Evolutionary conservation across 2,329 filamentous ascomycete species (phyloP), one percentile per base, ranked within the genome.

Genomic region (Alternaria arborescens): DNA sequence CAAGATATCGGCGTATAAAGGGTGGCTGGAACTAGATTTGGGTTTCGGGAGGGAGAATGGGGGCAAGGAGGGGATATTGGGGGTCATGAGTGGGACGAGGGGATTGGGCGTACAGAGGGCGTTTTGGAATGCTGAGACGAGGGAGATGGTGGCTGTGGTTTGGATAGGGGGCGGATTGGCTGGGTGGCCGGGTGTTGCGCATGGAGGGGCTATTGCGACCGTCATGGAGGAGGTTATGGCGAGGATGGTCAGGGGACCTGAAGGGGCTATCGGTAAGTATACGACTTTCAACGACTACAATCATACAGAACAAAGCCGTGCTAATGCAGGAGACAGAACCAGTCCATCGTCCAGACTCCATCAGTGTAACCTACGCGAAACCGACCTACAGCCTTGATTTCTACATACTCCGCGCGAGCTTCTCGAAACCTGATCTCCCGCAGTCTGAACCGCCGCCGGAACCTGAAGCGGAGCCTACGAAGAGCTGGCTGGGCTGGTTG

Each of bases 111-210:
- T 78, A 68, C 86, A 92, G 81, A 84, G 86, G 68, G 78, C 90
- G 2, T 93, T 91, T 72, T 87, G 84, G 82, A 87, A 91, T 72
- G 71, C 80, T 4, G 76, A 77, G 30, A 86, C 87, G 7, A 83
- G 87, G 66, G 86, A 87, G 68, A 76, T 88, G 34, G 79, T 89
- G 11, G 85, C 83, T 51, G 82, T 93, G n/a, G 81, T 93, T 5
- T 91, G 84, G 81, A 84, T 93, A 55, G 91, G 91, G 7, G 76
- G 82, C n/a, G 86, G 82, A 1, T 73, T 90, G 20, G 82, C 84
- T 48, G 91, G 91, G 4, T 94, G 90, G 89, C 91, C 91, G 1
- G 85, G 86, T 12, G 82, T 91, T 41, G 87, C 88, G 52, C 91
- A 94, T 79, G 91, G 91, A 56, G 91, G 91, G 14, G 82, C 85